These are phyloP conservation scores for Cornus suecica DNA, from an alignment of 148 eudicot genomes.

Conservation along the genomic window DNA sequence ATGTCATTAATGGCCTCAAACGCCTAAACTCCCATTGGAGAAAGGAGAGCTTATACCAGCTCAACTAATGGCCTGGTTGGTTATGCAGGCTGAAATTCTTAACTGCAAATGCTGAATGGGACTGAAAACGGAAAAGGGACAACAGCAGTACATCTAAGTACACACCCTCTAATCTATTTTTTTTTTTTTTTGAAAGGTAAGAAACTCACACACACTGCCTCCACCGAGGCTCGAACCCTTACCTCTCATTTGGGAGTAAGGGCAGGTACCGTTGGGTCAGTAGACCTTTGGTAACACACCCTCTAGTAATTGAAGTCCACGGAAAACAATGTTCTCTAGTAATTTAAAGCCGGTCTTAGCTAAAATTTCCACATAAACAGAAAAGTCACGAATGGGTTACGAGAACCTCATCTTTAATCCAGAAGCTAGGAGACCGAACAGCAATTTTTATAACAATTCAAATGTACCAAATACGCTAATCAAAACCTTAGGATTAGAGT, in stretches of 20 bases:
- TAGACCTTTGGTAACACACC: no score
- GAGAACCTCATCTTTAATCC: constrained; percentile 4
- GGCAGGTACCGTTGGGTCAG: no score
- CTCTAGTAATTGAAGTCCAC: neutral
- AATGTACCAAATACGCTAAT: neutral
- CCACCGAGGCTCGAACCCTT: no score
- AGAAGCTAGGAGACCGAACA: neutral
- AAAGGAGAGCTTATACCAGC: no score
- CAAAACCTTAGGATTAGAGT: neutral
- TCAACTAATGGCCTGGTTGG: no score
- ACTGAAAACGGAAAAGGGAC: neutral
- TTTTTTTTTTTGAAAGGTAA: no score
- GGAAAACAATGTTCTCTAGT: neutral
- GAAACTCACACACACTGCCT: no score
- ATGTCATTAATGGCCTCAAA: no score
- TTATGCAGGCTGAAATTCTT: no score
- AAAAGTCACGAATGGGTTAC: neutral
- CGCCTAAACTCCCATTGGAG: no score
- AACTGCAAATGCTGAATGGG: neutral
- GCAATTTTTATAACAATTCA: neutral
- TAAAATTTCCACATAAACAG: neutral
- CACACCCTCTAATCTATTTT: neutral
- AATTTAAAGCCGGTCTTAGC: neutral
- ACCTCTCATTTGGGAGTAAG: no score
- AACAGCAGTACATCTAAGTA: neutral